These are phyloP conservation scores for Artemisia tridentata DNA, from an alignment of 129 eudicot species.

Conservation along the genomic window DNA sequence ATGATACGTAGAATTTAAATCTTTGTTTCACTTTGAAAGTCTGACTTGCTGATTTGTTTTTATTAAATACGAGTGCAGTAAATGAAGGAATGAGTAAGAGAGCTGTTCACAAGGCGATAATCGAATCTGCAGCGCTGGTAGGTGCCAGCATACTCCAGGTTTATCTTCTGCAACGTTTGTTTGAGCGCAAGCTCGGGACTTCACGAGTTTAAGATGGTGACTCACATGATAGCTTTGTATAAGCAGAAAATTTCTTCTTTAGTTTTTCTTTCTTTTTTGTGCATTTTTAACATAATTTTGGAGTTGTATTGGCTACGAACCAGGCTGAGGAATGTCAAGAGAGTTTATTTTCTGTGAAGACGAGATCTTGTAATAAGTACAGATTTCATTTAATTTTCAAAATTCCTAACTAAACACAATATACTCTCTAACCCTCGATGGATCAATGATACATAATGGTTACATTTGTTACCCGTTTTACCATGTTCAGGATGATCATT, in stretches of 20 bases:
- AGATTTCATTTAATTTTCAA: background rate
- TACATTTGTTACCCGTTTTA: background rate
- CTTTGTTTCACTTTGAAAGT: conserved; percentile 15
- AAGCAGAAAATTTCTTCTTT: background rate
- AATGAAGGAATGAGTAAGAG: conserved; percentile 76
- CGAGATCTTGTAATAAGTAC: background rate
- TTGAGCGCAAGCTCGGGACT: conserved; percentile 66
- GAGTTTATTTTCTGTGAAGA: background rate
- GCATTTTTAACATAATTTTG: conserved; percentile 6
- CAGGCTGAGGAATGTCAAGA: background rate
- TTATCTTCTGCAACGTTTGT: conserved; percentile 66
- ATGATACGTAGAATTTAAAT: background rate
- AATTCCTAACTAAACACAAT: background rate
- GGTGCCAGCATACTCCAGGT: conserved; percentile 79
- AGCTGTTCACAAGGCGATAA: conserved; percentile 78
- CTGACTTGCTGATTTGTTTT: conserved; percentile 10
- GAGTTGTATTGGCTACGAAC: conserved; percentile 1
- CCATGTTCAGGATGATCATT: background rate
- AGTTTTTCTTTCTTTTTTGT: background rate
- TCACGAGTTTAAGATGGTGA: conserved; percentile 51
- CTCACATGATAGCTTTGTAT: conserved; percentile 10
- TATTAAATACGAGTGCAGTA: conserved; percentile 44
- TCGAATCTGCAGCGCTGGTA: conserved; percentile 68
- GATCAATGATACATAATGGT: background rate
- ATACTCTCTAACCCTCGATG: background rate